Evolutionary conservation across 306 rosid species (phyloP).

Genomic region (Vigna mungo): DNA sequence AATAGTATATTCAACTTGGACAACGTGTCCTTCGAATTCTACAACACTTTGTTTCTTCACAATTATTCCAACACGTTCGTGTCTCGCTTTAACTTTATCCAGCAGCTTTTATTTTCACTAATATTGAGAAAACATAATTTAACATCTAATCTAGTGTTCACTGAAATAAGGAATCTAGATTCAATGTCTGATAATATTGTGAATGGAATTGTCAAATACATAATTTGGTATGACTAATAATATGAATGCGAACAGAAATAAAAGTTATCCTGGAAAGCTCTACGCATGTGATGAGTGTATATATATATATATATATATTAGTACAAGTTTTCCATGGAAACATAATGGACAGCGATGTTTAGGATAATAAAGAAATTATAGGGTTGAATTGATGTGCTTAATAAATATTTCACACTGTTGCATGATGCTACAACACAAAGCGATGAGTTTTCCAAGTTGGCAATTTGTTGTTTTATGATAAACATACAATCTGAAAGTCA

Average conservation of each 20-base stretch:
- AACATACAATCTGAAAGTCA: conserved; percentile 38
- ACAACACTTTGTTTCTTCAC: background rate
- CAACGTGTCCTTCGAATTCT: conserved; percentile 30
- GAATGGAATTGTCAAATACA: background rate
- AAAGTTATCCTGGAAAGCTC: background rate
- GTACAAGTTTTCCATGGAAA: background rate
- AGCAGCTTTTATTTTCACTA: background rate
- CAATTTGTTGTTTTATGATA: conserved; percentile 35
- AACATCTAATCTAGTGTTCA: too few species aligned
- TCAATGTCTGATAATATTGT: too few species aligned
- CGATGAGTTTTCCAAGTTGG: conserved; percentile 30
- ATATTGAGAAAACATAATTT: background rate
- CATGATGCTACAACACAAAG: conserved; percentile 35
- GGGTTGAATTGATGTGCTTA: conserved; percentile 10
- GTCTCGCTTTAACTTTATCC: conserved; percentile 13
- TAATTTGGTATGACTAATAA: background rate
- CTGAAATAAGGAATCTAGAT: too few species aligned
- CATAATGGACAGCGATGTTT: background rate
- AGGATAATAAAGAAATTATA: conserved; percentile 5
- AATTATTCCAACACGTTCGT: conserved; percentile 13
- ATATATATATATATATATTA: background rate
- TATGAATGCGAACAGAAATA: background rate
- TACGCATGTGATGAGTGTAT: background rate
- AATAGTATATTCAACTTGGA: conserved; percentile 23
- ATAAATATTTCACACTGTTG: conserved; percentile 27